These are phyloP conservation scores for Schwanniomyces pseudopolymorphus DNA, from an alignment of 805 yeast species.

Conservation along the genomic window DNA sequence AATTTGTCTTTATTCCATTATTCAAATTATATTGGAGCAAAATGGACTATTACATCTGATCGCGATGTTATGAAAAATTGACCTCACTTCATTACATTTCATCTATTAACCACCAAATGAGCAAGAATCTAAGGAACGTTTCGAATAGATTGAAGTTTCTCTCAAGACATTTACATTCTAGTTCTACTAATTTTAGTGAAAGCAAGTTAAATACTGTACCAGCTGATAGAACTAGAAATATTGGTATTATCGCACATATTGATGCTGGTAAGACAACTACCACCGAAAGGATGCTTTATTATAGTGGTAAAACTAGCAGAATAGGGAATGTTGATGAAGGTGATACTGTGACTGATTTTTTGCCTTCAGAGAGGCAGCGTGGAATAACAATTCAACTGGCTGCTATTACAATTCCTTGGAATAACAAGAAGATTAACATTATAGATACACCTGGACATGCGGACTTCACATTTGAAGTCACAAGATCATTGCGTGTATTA, in stretches of 20 bases:
- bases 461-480: slow-evolving; percentile 94
- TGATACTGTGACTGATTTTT: slow-evolving; percentile 90
- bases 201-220: slow-evolving; percentile 24
- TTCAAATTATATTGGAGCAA: no score
- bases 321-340: slow-evolving; percentile 97
- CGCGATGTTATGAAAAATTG: background rate
- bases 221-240: slow-evolving; percentile 60
- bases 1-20: no score
- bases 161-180: background rate
- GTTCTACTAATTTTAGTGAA: background rate
- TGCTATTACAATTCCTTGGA: slow-evolving; percentile 91
- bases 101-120: background rate
- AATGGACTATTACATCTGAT: background rate
- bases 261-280: slow-evolving; percentile 99
- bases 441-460: slow-evolving; percentile 99
- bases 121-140: background rate
- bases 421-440: slow-evolving; percentile 68
- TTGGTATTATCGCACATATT: slow-evolving; percentile 97
- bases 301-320: slow-evolving; percentile 73
- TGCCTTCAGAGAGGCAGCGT: slow-evolving; percentile 85
- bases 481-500: slow-evolving; percentile 80
- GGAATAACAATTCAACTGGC: slow-evolving; percentile 98
- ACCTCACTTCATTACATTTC: no score
- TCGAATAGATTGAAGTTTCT: background rate
- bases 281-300: slow-evolving; percentile 92